phyloP scores from a whole-genome alignment of 2,329 filamentous ascomycete genomes.

The Trichoderma sp. region DNA sequence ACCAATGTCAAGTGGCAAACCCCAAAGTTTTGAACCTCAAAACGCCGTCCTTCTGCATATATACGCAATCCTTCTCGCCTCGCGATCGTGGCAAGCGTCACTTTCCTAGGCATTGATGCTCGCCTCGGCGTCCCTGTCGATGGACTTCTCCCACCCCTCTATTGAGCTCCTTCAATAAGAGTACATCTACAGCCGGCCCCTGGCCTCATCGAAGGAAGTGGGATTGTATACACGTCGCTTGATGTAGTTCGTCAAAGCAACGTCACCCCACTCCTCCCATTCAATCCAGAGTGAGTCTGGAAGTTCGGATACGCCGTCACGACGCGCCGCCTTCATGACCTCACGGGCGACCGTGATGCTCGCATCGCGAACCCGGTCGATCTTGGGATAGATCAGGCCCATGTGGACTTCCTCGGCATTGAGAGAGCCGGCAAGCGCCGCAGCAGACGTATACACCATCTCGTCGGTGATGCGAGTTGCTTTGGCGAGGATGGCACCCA shows the following conservation, averaged over 20 bases:
- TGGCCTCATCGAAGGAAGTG: constrained; percentile 45
- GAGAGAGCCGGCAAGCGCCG: constrained; percentile 75
- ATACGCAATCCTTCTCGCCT: background rate
- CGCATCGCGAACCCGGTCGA: constrained; percentile 89
- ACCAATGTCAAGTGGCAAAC: background rate
- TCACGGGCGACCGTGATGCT: constrained; percentile 83
- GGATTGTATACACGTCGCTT: constrained; percentile 64
- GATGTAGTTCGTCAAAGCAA: constrained; percentile 62
- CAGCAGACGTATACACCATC: constrained; percentile 96
- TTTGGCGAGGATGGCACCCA: constrained; percentile 91
- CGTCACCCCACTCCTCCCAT: constrained; percentile 72
- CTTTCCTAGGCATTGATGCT: background rate
- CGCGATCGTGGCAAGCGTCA: constrained; percentile 18
- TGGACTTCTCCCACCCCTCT: background rate
- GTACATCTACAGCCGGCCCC: constrained; percentile 38
- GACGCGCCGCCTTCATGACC: constrained; percentile 89
- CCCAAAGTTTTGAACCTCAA: background rate
- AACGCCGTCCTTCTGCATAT: constrained; percentile 24
- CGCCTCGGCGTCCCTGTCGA: background rate
- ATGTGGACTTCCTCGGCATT: constrained; percentile 78
- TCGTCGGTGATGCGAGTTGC: constrained; percentile 82
- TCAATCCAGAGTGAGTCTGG: constrained; percentile 70
- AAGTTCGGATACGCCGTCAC: constrained; percentile 73
- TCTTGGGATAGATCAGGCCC: constrained; percentile 86
- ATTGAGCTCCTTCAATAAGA: background rate